These are phyloP conservation scores for Lodderomyces elongisporus DNA, from an alignment of 1,139 yeast species.

Conservation along the genomic window DNA sequence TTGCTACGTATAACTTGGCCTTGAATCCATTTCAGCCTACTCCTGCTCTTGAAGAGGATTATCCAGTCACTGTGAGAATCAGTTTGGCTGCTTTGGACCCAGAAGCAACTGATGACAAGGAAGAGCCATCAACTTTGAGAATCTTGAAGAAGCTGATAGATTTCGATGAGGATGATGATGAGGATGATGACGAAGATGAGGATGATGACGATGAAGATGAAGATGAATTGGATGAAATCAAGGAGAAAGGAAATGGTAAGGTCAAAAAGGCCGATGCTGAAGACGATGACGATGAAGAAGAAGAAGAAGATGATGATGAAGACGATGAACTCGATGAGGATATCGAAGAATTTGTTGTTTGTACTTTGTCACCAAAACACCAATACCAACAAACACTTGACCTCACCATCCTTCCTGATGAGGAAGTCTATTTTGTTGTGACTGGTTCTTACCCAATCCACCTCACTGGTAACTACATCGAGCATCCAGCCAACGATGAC, in stretches of 20 bases:
- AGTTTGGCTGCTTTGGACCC: conserved; percentile 97
- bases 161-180: conserved; percentile 40
- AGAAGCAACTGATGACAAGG: conserved; percentile 72
- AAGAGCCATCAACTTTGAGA: conserved; percentile 83
- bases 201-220: conserved; percentile 47
- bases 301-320: conserved; percentile 57
- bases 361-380: conserved; percentile 83
- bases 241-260: conserved; percentile 14
- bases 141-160: conserved; percentile 68
- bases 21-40: conserved; percentile 81
- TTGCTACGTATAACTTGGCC: conserved; percentile 81
- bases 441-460: conserved; percentile 94
- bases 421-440: conserved; percentile 89
- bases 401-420: conserved; percentile 86
- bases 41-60: conserved; percentile 80
- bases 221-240: conserved; percentile 31
- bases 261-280: conserved; percentile 31
- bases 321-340: conserved; percentile 50
- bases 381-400: conserved; percentile 90
- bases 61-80: conserved; percentile 83
- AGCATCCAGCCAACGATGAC: conserved; percentile 82
- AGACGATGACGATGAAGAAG: conserved; percentile 44
- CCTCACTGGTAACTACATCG: conserved; percentile 90
- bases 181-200: conserved; percentile 51
- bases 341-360: conserved; percentile 72